Evolutionary conservation across 1,284 basidiomycete species (phyloP).

Genomic region (Ganoderma meredithae): DNA sequence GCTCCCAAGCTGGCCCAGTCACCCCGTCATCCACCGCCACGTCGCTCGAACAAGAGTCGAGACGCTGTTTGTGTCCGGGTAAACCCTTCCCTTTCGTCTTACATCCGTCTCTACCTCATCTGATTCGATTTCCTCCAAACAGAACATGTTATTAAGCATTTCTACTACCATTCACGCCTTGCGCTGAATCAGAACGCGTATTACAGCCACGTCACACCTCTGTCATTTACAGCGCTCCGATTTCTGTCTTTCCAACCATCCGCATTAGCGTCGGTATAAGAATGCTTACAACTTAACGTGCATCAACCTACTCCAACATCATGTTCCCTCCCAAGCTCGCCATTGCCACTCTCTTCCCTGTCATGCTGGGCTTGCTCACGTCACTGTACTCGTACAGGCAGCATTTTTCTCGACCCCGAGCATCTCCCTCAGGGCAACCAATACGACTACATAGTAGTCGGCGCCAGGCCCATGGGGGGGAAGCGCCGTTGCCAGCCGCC

Average conservation of each 20-base stretch:
- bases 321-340: neutral
- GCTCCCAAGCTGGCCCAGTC: too few relatives aligned
- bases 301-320: neutral
- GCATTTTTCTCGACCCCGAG: conserved; percentile 6
- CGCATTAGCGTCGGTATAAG: neutral
- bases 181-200: neutral
- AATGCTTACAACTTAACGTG: neutral
- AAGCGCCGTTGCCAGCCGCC: conserved; percentile 29
- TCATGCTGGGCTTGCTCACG: neutral
- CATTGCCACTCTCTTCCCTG: neutral
- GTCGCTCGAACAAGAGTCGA: too few relatives aligned
- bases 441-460: conserved; percentile 21
- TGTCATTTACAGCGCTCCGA: neutral
- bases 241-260: neutral
- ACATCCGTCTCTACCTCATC: neutral
- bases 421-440: conserved; percentile 7
- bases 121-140: neutral
- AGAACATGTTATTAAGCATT: neutral
- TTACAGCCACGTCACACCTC: neutral
- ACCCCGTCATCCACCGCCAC: too few relatives aligned
- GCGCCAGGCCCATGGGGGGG: conserved; percentile 28
- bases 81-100: neutral
- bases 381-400: neutral
- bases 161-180: neutral
- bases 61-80: neutral